Conservation (phyloP, 306 rosid genomes). For the Fragaria vesca region DNA sequence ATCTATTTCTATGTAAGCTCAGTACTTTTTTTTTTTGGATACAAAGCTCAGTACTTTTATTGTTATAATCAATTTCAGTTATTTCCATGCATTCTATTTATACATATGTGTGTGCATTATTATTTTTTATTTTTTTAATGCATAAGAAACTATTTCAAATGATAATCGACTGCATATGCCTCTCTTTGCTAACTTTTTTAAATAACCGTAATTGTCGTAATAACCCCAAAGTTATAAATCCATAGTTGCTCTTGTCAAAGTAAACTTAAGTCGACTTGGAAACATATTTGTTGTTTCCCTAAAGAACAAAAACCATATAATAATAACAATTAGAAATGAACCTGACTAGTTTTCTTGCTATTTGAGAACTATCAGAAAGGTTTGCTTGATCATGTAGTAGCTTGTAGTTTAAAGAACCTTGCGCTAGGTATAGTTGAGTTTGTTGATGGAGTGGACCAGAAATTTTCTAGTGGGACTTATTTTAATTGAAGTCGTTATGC, state of each 20-base stretch:
- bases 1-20: conserved; percentile 78
- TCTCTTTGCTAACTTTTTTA: neutral
- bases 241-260: neutral
- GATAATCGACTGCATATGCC: neutral
- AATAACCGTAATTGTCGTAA: neutral
- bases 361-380: neutral
- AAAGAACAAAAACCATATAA: neutral
- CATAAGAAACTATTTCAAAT: neutral
- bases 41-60: conserved; percentile 26
- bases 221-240: neutral
- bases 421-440: neutral
- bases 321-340: neutral
- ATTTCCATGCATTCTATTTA: neutral
- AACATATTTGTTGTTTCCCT: neutral
- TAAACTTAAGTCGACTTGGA: neutral
- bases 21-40: neutral
- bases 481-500: neutral
- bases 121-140: neutral
- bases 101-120: neutral
- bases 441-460: conserved; percentile 15
- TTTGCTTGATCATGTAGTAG: neutral
- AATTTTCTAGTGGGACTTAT: neutral
- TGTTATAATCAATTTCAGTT: neutral
- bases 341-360: neutral
- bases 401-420: conserved; percentile 3